phyloP scores from a whole-genome alignment of 352 stramenopile genomes.

The Albugo laibachii region DNA sequence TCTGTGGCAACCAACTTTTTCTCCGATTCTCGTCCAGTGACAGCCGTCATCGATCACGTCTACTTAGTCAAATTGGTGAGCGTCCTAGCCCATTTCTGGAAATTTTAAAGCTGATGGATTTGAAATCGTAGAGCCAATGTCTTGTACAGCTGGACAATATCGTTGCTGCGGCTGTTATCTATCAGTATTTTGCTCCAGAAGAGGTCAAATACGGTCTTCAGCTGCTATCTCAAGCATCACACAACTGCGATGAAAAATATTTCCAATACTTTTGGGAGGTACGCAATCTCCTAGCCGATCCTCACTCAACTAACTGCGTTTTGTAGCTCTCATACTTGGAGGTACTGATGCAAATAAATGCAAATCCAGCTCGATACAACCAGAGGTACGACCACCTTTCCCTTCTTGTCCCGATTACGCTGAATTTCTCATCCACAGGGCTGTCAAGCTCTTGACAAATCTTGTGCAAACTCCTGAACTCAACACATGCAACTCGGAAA shows the following conservation, averaged over 20 bases:
- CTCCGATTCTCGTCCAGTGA: conserved; percentile 35
- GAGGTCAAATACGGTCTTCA: conserved; percentile 68
- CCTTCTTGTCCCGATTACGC: background rate
- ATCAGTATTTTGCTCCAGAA: conserved; percentile 61
- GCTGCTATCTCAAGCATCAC: conserved; percentile 47
- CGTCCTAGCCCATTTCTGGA: conserved; percentile 1
- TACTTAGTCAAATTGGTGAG: conserved; percentile 60
- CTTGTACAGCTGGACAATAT: conserved; percentile 66
- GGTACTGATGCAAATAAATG: conserved; percentile 56
- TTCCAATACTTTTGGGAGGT: conserved; percentile 82
- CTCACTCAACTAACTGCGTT: background rate
- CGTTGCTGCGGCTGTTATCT: conserved; percentile 59
- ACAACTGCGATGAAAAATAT: conserved; percentile 46
- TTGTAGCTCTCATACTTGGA: conserved; percentile 55
- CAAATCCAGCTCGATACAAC: conserved; percentile 47
- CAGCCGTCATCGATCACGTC: conserved; percentile 67
- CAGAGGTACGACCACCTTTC: conserved; percentile 18
- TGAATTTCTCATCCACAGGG: conserved; percentile 8
- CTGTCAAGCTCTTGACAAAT: conserved; percentile 57
- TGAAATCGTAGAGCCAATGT: conserved; percentile 39
- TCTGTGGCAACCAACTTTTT: conserved; percentile 73
- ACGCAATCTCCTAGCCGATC: conserved; percentile 2
- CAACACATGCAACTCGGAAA: conserved; percentile 47
- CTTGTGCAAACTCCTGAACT: conserved; percentile 67
- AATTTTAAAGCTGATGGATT: background rate